These are phyloP conservation scores for Neodidymelliopsis sp. DNA, from an alignment of 2,329 filamentous ascomycete species.

Conservation along the genomic window DNA sequence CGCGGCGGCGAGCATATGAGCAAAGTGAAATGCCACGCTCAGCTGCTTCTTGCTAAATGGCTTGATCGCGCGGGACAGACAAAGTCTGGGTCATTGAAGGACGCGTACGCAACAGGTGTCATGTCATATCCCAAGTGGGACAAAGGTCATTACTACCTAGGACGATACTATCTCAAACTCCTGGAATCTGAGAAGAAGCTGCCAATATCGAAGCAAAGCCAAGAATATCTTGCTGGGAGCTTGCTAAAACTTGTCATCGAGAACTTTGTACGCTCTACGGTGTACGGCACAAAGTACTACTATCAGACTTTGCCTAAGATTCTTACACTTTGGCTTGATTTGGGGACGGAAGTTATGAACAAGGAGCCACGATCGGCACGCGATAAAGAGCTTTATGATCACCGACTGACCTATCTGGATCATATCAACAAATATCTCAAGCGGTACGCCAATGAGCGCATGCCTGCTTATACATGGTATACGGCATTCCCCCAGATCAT, in stretches of 20 bases:
- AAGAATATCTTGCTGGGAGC: conserved; percentile 73
- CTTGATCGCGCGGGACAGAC: conserved; percentile 94
- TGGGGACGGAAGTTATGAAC: conserved; percentile 73
- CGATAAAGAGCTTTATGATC: conserved; percentile 43
- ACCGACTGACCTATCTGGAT: conserved; percentile 38
- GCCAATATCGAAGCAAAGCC: conserved; percentile 72
- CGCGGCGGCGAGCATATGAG: conserved; percentile 56
- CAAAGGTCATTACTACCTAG: conserved; percentile 96
- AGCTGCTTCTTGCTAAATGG: conserved; percentile 94
- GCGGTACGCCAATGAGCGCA: conserved; percentile 73
- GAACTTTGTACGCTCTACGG: conserved; percentile 87
- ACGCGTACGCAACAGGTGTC: conserved; percentile 78
- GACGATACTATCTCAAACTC: conserved; percentile 96
- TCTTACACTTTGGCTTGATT: conserved; percentile 91
- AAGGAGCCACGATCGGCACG: conserved; percentile 26
- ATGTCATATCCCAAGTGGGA: conserved; percentile 79
- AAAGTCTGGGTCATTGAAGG: conserved; percentile 78
- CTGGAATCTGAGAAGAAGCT: conserved; percentile 86
- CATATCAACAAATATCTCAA: conserved; percentile 71
- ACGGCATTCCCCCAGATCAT: conserved; percentile 90
- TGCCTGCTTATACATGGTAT: conserved; percentile 81
- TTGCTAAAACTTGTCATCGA: conserved; percentile 88
- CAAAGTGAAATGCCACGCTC: conserved; percentile 76
- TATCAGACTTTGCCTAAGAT: conserved; percentile 93
- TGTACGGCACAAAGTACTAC: conserved; percentile 91